Evolutionary conservation across 805 yeast species (phyloP), one percentile per base, ranked within the genome.

Genomic region (Starmerella cellae): DNA sequence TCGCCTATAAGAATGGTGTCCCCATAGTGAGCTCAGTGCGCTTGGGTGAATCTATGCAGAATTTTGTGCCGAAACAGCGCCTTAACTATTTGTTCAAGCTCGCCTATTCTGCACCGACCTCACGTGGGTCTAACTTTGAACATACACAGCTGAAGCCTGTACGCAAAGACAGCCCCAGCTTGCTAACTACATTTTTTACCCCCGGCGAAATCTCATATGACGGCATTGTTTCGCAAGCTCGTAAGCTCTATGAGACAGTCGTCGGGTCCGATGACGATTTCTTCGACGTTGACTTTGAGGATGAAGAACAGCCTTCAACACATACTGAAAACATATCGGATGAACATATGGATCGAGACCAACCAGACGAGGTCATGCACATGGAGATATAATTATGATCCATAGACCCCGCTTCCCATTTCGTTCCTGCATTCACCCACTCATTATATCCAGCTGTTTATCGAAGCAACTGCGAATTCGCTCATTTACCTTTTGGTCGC

Each of bases 241-340:
- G 76, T 57, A 64, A 73, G 18, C 59, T 88, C 33, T 88, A 83
- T 59, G 77, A 74, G 47, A 68, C 71, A 43, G 77, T 88, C 48
- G 93, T 91, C 10, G 97, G 97, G 9, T 74, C 94, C 2, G 91
- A 82, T 58, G 96, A 88, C 54, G 97, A 88, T 62, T 91, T 91
- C 64, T 88, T 88, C 58, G 95, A 84, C 60, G 82, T 88, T 33
- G 97, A 88, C 61, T 88, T 88, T 57, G 96, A 88, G 61, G 97
- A 88, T 59, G 95, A 85, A 18, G 94, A 82, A 35, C 96, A 88
- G 59, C 95, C 85, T 19, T 94, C 82, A 35, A 87, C 77, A 28
- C 71, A 66, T 24, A 67, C 62, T 40, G 65, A 60, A 20, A 64
- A 43, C 17, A 31, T 33, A 13, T 45, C 50, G 8, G 47, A 49